Evolutionary conservation across 768 basidiomycete genomes (phyloP), one percentile per base, ranked within the genome.

Genomic region (Termitomyces sp.): DNA sequence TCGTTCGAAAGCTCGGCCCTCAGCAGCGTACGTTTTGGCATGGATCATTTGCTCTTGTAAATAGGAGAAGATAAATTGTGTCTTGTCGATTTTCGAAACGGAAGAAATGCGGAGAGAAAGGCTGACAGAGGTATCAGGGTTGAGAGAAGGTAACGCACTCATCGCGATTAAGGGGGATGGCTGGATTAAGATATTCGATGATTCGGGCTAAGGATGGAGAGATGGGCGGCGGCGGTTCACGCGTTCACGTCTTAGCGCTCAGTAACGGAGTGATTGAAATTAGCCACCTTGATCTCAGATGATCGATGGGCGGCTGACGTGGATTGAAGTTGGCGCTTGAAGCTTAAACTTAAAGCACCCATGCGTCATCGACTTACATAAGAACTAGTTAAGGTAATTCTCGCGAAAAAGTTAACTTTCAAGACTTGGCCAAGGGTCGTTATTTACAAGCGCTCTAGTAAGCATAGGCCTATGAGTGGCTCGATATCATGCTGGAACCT

Each of bases 11-110:
- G 62, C 61, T 42, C 61, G 68, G 14, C 74, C 79, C 60, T 83
- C 76, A 3, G 64, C 59, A 5, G 73, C 76, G 60, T 85, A 79
- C 0, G 64, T 60, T 54, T 73, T 76, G 2, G 74, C 58, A 60
- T 81, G 77, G 1, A 68, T 60, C 32, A 60, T 72, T 59, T 88
- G 86, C 54, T 74, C 74, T 34, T 73, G 71, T 4, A 87, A 60
- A 63, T 81, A 88, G 1, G 73, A 67, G 5, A 66, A 66, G 7
- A 88, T 71, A 50, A 74, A 73, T 3, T 69, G 66, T 9, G 64
- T 63, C 42, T 74, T 79, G 57, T 83, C 75, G 51, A 73, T 64
- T 44, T 69, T 72, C n/a, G 74, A 72, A 28, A 78, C 58, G 7
- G 60, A 50, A 21, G 67, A 63, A 21, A 78, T 63, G 35, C 58